phyloP scores from a whole-genome alignment of 371 early-diverging fungal species.

The Rhizopus delemar region DNA sequence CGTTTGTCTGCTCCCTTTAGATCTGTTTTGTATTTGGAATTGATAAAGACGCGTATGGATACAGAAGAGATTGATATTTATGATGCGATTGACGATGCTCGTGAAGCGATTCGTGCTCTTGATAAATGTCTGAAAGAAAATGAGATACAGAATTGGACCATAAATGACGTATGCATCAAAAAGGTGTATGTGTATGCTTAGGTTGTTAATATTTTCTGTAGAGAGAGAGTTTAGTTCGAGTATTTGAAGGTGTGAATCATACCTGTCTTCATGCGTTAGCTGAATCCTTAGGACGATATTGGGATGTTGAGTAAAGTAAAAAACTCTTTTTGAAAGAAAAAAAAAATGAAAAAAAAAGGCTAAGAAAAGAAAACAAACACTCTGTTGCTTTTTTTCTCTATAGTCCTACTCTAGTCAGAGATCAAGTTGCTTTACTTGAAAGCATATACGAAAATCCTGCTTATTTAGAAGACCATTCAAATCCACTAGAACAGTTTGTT shows the following conservation, averaged over 20 bases:
- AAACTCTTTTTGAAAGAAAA: background rate
- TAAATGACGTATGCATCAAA: constrained; percentile 48
- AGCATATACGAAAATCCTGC: constrained; percentile 55
- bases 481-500: constrained; percentile 37
- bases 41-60: constrained; percentile 57
- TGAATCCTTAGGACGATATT: constrained; percentile 45
- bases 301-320: constrained; percentile 41
- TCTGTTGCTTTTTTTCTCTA: background rate
- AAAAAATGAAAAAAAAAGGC: background rate
- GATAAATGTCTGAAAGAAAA: constrained; percentile 52
- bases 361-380: background rate
- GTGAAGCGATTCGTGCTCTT: constrained; percentile 49
- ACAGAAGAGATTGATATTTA: constrained; percentile 28
- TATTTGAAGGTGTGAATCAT: constrained; percentile 49
- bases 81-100: constrained; percentile 51
- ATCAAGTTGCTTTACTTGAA: constrained; percentile 45
- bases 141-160: constrained; percentile 52
- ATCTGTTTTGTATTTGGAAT: constrained; percentile 65
- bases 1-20: constrained; percentile 67
- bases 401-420: constrained; percentile 47
- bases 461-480: constrained; percentile 45
- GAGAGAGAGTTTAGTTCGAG: constrained; percentile 47
- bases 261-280: constrained; percentile 40
- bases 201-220: constrained; percentile 4
- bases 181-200: background rate